Evolutionary conservation across 768 basidiomycete species (phyloP).

Genomic region (Pulveroboletus sp.): DNA sequence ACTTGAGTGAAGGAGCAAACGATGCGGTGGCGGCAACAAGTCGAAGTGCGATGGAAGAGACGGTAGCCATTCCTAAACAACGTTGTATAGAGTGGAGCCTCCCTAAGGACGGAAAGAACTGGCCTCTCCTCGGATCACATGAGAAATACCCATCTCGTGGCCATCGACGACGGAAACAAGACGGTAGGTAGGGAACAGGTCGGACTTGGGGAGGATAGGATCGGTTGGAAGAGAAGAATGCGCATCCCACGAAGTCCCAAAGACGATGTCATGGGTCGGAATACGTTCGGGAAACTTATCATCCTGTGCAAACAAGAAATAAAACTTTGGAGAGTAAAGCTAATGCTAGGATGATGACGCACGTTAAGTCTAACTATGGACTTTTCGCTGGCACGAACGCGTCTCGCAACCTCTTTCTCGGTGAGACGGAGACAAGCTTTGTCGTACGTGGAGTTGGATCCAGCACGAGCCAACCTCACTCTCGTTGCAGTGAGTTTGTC

Average conservation of each 20-base stretch:
- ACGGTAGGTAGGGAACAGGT: constrained; percentile 94
- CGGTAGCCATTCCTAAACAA: constrained; percentile 89
- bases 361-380: constrained; percentile 87
- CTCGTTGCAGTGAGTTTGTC: constrained; percentile 70
- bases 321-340: background rate
- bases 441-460: constrained; percentile 85
- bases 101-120: constrained; percentile 7
- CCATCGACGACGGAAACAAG: constrained; percentile 96
- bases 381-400: constrained; percentile 71
- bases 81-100: background rate
- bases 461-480: constrained; percentile 58
- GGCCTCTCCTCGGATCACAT: constrained; percentile 93
- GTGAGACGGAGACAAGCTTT: constrained; percentile 82
- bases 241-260: constrained; percentile 69
- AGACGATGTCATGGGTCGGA: constrained; percentile 68
- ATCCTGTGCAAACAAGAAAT: constrained; percentile 45
- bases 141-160: constrained; percentile 92
- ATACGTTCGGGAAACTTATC: constrained; percentile 51
- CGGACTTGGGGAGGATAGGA: constrained; percentile 88
- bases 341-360: constrained; percentile 23
- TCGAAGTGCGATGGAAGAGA: constrained; percentile 93
- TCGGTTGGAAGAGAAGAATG: constrained; percentile 83
- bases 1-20: too few relatives aligned
- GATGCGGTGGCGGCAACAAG: too few relatives aligned
- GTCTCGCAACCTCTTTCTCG: constrained; percentile 78